Conservation (phyloP, 2,329 filamentous ascomycete species). For the Knufia fluminis region DNA sequence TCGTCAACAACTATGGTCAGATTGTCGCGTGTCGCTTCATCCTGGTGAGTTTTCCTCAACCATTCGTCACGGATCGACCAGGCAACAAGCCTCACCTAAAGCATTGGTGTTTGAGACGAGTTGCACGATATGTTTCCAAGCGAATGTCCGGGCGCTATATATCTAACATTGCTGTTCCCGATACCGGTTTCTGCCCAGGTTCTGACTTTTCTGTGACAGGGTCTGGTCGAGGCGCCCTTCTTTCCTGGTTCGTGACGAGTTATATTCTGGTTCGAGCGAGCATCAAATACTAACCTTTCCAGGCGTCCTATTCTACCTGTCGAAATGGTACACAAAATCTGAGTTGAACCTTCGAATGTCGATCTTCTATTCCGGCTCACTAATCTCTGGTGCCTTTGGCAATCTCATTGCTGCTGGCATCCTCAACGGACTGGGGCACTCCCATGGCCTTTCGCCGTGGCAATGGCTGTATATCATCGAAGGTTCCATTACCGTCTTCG, state of each 20-base stretch:
- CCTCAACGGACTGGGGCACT: slow-evolving; percentile 31
- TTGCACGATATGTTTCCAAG: no score
- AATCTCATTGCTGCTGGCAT: slow-evolving; percentile 47
- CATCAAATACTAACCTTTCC: neutral
- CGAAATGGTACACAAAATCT: slow-evolving; percentile 45
- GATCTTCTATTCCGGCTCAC: slow-evolving; percentile 43
- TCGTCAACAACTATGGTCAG: slow-evolving; percentile 33
- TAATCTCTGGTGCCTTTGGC: slow-evolving; percentile 44
- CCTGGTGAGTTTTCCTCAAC: no score
- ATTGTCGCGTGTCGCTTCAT: slow-evolving; percentile 39
- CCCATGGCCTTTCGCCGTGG: slow-evolving; percentile 31
- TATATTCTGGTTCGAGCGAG: neutral
- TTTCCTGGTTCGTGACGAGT: slow-evolving; percentile 16
- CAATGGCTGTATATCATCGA: slow-evolving; percentile 31
- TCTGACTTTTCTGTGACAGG: no score
- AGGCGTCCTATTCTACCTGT: slow-evolving; percentile 38
- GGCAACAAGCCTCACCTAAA: no score
- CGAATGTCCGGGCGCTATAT: no score
- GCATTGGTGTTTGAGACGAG: no score
- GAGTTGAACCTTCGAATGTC: slow-evolving; percentile 43
- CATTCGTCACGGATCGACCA: no score
- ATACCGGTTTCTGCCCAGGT: no score
- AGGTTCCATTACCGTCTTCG: slow-evolving; percentile 27
- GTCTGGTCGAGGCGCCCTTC: slow-evolving; percentile 26
- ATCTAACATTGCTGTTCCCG: no score